Percentiles rank a stretch among this genome's conserved stretches.
These are phyloP conservation scores for Eucalyptus lansdowneana DNA, from an alignment of 345 rosid genomes.

Conservation along the genomic window DNA sequence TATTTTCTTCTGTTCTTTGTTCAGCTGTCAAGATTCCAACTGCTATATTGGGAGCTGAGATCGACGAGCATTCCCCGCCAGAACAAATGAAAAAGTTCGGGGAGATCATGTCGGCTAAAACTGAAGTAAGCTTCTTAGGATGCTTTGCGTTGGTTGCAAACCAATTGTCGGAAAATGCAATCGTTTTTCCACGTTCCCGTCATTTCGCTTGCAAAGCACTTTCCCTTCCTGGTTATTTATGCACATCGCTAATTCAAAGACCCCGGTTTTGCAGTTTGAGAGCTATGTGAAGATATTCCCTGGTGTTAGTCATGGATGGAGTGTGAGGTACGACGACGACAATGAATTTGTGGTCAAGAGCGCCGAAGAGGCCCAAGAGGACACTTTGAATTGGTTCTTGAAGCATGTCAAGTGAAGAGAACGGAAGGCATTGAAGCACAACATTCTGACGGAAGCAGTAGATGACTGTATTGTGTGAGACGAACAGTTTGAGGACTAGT, in stretches of 20 bases:
- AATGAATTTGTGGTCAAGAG: constrained; percentile 29
- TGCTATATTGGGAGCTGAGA: constrained; percentile 32
- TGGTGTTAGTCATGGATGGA: constrained; percentile 57
- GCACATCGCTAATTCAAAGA: not conserved
- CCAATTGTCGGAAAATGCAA: not conserved
- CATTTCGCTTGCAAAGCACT: not conserved
- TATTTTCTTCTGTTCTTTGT: not conserved
- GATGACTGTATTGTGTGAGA: not conserved
- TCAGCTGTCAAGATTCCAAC: constrained; percentile 28
- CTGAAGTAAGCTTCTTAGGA: constrained; percentile 7
- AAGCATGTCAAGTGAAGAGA: constrained; percentile 25
- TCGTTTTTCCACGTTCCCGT: not conserved
- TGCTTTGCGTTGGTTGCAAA: not conserved
- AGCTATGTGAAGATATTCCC: constrained; percentile 42
- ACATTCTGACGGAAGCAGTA: not conserved
- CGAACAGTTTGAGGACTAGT: not conserved
- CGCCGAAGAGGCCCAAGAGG: constrained; percentile 60
- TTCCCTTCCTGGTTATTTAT: not conserved
- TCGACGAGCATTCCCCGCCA: constrained; percentile 8
- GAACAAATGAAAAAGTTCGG: constrained; percentile 13
- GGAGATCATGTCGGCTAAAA: constrained; percentile 8
- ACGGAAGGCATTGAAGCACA: not conserved
- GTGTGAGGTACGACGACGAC: constrained; percentile 26
- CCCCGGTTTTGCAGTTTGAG: not conserved
- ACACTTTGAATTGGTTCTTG: constrained; percentile 47